Percentiles rank a stretch among this genome's conserved stretches.
Evolutionary conservation across 2,329 filamentous ascomycete species (phyloP).

Genomic region (Stachybotrys elegans): DNA sequence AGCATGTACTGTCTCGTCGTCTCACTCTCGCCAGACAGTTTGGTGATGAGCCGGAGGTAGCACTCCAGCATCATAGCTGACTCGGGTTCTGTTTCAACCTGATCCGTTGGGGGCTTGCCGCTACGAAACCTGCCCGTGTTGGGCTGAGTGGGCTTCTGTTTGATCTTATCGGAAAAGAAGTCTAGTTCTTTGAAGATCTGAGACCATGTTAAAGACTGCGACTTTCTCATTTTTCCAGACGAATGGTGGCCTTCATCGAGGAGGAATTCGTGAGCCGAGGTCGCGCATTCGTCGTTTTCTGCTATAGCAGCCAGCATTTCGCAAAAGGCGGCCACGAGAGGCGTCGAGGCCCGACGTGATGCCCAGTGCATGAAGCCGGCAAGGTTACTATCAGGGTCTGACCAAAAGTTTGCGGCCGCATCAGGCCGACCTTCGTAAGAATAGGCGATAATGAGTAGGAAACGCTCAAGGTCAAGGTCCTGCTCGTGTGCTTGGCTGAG

Average conservation of each 20-base stretch:
- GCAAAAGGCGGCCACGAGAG: slow-evolving; percentile 93
- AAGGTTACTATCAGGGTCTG: slow-evolving; percentile 84
- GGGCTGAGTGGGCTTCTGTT: slow-evolving; percentile 57
- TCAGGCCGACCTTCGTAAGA: slow-evolving; percentile 82
- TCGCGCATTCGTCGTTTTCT: slow-evolving; percentile 74
- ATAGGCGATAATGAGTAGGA: slow-evolving; percentile 88
- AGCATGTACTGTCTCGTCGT: slow-evolving; percentile 70
- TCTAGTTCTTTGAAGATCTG: slow-evolving; percentile 89
- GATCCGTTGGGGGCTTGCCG: slow-evolving; percentile 57
- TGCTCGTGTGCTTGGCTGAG: slow-evolving; percentile 60
- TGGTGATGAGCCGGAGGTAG: slow-evolving; percentile 82
- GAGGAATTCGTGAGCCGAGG: slow-evolving; percentile 81
- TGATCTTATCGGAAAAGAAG: slow-evolving; percentile 75
- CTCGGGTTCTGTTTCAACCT: slow-evolving; percentile 80
- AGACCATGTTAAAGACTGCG: slow-evolving; percentile 82
- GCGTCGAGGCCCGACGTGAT: slow-evolving; percentile 90
- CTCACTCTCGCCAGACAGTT: slow-evolving; percentile 71
- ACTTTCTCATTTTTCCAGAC: slow-evolving; percentile 73
- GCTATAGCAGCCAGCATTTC: slow-evolving; percentile 91
- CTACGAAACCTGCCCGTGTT: slow-evolving; percentile 41
- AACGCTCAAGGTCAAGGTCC: slow-evolving; percentile 76
- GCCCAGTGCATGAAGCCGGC: slow-evolving; percentile 96
- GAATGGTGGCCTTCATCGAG: slow-evolving; percentile 75
- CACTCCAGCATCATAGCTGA: slow-evolving; percentile 95
- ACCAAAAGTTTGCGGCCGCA: slow-evolving; percentile 85